Conservation (phyloP, 1,284 basidiomycete species). For the Tylopilus microsporus region DNA sequence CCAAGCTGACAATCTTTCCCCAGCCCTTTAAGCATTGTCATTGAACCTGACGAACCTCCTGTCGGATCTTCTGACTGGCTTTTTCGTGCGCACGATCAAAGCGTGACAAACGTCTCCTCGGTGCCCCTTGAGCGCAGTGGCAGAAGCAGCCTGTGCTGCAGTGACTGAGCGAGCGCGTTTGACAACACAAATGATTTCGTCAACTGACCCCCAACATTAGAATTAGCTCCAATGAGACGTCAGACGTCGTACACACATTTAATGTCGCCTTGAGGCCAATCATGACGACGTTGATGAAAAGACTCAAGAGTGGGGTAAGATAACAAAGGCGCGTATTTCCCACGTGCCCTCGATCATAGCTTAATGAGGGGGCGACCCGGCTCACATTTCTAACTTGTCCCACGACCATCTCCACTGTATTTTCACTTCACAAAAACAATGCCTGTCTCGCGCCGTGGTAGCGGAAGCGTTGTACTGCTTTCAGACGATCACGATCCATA, state of each 20-base stretch:
- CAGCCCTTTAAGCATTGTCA: slow-evolving; percentile 96
- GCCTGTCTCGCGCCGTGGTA: slow-evolving; percentile 68
- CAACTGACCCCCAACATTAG: slow-evolving; percentile 54
- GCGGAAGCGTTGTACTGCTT: slow-evolving; percentile 70
- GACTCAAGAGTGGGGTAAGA: not conserved
- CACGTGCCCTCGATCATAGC: slow-evolving; percentile 11
- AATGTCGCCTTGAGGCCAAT: slow-evolving; percentile 90
- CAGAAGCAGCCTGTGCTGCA: slow-evolving; percentile 53
- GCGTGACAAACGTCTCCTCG: slow-evolving; percentile 92
- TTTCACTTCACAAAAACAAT: slow-evolving; percentile 32
- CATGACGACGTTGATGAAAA: slow-evolving; percentile 44
- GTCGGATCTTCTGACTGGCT: slow-evolving; percentile 79
- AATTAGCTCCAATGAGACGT: not conserved
- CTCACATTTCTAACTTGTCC: slow-evolving; percentile 16
- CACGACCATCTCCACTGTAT: slow-evolving; percentile 13
- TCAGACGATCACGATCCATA: slow-evolving; percentile 56
- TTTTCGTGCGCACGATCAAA: slow-evolving; percentile 89
- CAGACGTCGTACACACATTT: slow-evolving; percentile 51
- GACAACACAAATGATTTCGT: slow-evolving; percentile 97
- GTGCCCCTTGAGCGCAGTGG: slow-evolving; percentile 78
- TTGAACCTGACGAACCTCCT: slow-evolving; percentile 88
- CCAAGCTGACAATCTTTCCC: slow-evolving; percentile 90
- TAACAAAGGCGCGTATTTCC: slow-evolving; percentile 23
- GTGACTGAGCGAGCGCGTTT: slow-evolving; percentile 86
- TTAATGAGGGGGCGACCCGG: not conserved